Conservation (phyloP, 805 yeast species). For the Cyberlindnera maritima region DNA sequence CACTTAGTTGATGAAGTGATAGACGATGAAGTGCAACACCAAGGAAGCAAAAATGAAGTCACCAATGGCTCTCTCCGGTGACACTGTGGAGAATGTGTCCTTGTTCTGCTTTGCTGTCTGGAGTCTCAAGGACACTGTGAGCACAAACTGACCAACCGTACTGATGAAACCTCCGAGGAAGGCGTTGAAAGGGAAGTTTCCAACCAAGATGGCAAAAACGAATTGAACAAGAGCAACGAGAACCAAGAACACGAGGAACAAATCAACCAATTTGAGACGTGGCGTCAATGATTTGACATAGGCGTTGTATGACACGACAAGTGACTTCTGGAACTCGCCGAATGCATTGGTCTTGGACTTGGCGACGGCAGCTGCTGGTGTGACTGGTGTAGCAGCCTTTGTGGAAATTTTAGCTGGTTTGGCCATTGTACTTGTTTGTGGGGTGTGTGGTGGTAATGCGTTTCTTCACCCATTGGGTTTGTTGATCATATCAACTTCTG, state of each 20-base stretch:
- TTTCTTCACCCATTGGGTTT: too few species aligned
- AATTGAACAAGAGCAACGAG: slow-evolving; percentile 76
- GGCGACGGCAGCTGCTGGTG: slow-evolving; percentile 1
- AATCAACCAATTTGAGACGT: slow-evolving; percentile 66
- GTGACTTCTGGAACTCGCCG: slow-evolving; percentile 32
- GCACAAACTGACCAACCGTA: slow-evolving; percentile 94
- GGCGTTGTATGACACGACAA: slow-evolving; percentile 30
- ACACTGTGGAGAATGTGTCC: slow-evolving; percentile 36
- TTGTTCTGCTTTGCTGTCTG: slow-evolving; percentile 50
- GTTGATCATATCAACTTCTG: neutral
- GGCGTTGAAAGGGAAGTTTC: slow-evolving; percentile 96
- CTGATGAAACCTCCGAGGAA: slow-evolving; percentile 89
- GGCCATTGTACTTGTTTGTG: neutral
- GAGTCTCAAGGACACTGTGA: slow-evolving; percentile 77
- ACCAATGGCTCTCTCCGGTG: slow-evolving; percentile 70
- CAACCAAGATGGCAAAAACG: slow-evolving; percentile 68
- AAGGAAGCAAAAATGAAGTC: slow-evolving; percentile 87
- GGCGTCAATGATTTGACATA: slow-evolving; percentile 35
- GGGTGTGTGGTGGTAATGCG: neutral
- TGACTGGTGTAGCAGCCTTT: neutral
- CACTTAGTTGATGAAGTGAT: slow-evolving; percentile 83
- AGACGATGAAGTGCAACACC: slow-evolving; percentile 81
- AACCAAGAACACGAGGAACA: slow-evolving; percentile 73
- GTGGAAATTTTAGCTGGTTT: neutral
- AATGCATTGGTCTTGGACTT: slow-evolving; percentile 15